phyloP scores from a whole-genome alignment of 75 land plant genomes.

The Selaginella tamariscina region DNA sequence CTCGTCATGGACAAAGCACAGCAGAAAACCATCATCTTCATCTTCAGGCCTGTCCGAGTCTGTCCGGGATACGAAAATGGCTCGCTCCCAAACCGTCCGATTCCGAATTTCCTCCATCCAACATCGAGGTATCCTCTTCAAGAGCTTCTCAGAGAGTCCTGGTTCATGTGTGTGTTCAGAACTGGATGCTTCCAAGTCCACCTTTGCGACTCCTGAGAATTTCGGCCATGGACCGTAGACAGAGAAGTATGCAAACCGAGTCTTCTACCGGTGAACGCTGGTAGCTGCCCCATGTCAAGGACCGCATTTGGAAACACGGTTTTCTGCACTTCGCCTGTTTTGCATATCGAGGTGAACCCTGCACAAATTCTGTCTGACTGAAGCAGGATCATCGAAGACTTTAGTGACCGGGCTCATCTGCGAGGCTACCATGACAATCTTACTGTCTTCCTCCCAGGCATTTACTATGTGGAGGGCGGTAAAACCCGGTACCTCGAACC shows the following conservation, averaged over 20 bases:
- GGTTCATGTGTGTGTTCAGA: too few species aligned
- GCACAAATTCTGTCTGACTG: not conserved
- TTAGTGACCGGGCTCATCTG: not conserved
- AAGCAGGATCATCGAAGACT: not conserved
- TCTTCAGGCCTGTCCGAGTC: not conserved
- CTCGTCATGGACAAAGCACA: not conserved
- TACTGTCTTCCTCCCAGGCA: not conserved
- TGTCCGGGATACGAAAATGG: not conserved
- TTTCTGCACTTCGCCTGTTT: not conserved
- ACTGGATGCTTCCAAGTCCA: not conserved
- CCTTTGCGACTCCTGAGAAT: not conserved
- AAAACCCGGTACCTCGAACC: not conserved
- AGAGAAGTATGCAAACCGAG: not conserved
- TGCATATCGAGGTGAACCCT: not conserved
- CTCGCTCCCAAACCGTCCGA: not conserved
- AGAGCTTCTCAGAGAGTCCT: slow-evolving; percentile 3
- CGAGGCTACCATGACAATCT: not conserved
- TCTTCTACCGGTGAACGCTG: not conserved
- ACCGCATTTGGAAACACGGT: not conserved
- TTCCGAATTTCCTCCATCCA: not conserved
- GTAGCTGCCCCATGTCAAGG: not conserved
- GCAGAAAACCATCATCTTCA: not conserved
- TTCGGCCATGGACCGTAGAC: not conserved
- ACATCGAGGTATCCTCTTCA: not conserved
- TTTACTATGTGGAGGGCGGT: not conserved